Percentiles rank a stretch among this genome's conserved stretches.
Conservation (phyloP, 768 basidiomycete genomes). For the Fomitopsis serialis region DNA sequence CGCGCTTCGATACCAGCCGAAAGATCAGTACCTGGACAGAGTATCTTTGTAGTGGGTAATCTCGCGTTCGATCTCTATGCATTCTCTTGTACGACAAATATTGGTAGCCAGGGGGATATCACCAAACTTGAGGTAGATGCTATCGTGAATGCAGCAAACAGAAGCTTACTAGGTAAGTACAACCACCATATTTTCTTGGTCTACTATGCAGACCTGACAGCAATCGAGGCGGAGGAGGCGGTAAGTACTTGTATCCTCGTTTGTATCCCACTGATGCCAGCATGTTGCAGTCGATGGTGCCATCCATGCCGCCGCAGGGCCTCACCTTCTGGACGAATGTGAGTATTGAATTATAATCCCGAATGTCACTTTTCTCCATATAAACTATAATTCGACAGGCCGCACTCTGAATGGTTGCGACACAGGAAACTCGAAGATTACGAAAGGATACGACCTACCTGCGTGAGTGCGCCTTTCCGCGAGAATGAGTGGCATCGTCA, state of each 20-base stretch:
- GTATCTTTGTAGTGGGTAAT: constrained; percentile 63
- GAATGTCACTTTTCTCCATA: neutral
- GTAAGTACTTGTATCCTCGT: constrained; percentile 30
- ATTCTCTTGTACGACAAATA: neutral
- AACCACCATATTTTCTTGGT: neutral
- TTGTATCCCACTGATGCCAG: neutral
- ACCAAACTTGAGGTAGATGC: constrained; percentile 64
- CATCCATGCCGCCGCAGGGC: constrained; percentile 74
- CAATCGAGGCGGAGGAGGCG: constrained; percentile 67
- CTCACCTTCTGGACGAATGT: constrained; percentile 65
- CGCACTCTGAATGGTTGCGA: constrained; percentile 58
- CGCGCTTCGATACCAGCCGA: constrained; percentile 32
- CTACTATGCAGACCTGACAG: constrained; percentile 2
- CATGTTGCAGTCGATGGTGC: constrained; percentile 65
- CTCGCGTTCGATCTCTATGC: neutral
- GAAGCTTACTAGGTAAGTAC: constrained; percentile 54
- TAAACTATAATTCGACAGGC: constrained; percentile 37
- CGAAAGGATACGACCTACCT: constrained; percentile 69
- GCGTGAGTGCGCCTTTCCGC: constrained; percentile 44
- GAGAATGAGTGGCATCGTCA: neutral
- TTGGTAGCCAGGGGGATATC: constrained; percentile 69
- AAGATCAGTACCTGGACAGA: constrained; percentile 40
- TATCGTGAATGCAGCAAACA: constrained; percentile 83
- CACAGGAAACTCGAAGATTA: constrained; percentile 76
- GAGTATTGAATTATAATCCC: constrained; percentile 13